These are phyloP conservation scores for Zymoseptoria passerinii DNA, from an alignment of 2,329 filamentous ascomycete species.

Conservation along the genomic window DNA sequence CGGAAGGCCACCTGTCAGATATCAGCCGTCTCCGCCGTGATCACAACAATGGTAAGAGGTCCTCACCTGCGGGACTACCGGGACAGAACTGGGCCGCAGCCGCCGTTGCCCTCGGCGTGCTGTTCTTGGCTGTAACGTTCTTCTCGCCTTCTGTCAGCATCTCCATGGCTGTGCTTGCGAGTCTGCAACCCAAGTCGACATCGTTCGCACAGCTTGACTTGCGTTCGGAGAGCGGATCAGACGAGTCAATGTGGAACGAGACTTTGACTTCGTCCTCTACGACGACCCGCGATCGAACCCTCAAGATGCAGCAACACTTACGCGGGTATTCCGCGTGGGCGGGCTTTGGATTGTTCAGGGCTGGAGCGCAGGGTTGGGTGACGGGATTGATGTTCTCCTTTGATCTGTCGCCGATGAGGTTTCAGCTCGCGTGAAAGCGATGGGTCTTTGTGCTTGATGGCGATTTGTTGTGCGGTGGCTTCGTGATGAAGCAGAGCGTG, in stretches of 20 bases:
- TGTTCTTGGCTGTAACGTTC: background rate
- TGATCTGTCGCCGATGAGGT: background rate
- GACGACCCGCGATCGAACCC: background rate
- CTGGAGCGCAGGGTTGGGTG: background rate
- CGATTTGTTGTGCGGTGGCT: background rate
- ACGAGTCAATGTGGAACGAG: background rate
- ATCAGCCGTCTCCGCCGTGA: background rate
- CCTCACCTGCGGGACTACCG: background rate
- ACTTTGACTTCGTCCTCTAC: background rate
- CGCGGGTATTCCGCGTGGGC: background rate
- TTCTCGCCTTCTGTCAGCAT: background rate
- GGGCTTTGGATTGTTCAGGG: background rate
- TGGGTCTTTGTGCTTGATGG: background rate
- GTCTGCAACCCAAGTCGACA: background rate
- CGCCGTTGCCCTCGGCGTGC: background rate
- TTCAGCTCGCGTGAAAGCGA: background rate
- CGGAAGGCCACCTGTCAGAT: background rate
- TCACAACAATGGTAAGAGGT: background rate
- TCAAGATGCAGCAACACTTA: background rate
- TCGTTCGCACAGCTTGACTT: background rate
- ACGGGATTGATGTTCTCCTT: conserved; percentile 8
- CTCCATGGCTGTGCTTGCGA: background rate
- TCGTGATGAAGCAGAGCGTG: background rate
- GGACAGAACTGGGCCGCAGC: background rate
- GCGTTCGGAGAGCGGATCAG: background rate